phyloP scores from a whole-genome alignment of 2,329 filamentous ascomycete species.

The Pezicula neosporulosa region DNA sequence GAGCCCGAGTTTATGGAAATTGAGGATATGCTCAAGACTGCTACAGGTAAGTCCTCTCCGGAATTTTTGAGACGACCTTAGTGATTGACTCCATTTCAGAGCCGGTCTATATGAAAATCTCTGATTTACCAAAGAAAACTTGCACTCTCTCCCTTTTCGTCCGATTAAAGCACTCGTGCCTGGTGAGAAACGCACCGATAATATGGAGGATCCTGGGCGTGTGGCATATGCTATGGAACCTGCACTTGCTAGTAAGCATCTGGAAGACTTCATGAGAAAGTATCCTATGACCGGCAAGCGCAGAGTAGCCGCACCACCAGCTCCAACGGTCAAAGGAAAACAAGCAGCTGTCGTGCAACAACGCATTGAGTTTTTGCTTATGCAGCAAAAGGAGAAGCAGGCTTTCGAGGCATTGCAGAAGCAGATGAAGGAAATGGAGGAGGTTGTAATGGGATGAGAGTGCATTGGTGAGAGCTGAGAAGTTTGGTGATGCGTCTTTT shows the following conservation, averaged over 20 bases:
- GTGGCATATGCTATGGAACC: constrained; percentile 16
- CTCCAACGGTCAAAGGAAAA: constrained; percentile 6
- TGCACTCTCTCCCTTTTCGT: constrained; percentile 4
- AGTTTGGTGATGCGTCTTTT: too few species aligned
- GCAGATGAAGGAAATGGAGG: too few species aligned
- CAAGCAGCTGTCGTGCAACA: constrained; percentile 22
- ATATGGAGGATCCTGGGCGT: constrained; percentile 14
- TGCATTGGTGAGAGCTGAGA: too few species aligned
- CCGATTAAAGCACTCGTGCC: neutral
- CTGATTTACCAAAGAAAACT: neutral
- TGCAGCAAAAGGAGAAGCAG: constrained; percentile 19
- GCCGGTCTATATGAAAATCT: too few species aligned
- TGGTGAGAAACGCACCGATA: too few species aligned
- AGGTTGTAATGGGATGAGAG: too few species aligned
- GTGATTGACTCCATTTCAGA: too few species aligned
- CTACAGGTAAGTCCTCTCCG: too few species aligned
- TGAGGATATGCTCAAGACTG: too few species aligned
- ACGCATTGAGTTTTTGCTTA: constrained; percentile 20
- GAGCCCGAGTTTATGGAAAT: too few species aligned
- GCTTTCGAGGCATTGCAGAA: constrained; percentile 1
- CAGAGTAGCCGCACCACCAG: constrained; percentile 3
- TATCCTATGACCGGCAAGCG: constrained; percentile 27
- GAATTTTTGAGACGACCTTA: too few species aligned
- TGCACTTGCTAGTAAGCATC: constrained; percentile 16
- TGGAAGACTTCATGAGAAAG: constrained; percentile 22